Percentiles rank a stretch among this genome's conserved stretches.
Conservation (phyloP, 2,329 filamentous ascomycete species). For the Xylaria sp. region DNA sequence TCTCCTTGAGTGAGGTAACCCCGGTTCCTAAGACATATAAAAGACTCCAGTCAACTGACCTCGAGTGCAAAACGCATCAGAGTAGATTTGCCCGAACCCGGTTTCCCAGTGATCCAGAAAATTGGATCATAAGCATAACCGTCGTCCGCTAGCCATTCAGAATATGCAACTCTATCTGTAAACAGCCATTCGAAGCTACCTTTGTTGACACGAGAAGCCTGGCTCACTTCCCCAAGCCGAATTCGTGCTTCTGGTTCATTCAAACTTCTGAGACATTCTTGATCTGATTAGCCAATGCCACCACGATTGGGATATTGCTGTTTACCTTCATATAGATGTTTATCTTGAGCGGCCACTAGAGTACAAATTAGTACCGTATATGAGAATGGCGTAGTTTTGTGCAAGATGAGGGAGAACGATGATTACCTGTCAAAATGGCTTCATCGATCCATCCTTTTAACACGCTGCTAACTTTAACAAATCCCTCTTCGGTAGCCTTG, state of each 20-base stretch:
- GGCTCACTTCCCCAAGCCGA: neutral
- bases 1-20: neutral
- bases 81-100: slow-evolving; percentile 6
- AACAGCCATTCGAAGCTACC: slow-evolving; percentile 4
- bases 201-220: neutral
- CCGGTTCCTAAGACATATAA: neutral
- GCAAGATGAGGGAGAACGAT: neutral
- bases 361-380: neutral
- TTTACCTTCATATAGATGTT: neutral
- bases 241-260: neutral
- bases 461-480: neutral
- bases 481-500: neutral
- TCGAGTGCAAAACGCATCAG: slow-evolving; percentile 4
- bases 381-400: neutral
- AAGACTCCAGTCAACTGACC: neutral
- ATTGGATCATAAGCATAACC: slow-evolving; percentile 5
- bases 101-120: slow-evolving; percentile 6
- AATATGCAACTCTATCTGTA: neutral
- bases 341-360: neutral
- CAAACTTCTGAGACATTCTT: neutral
- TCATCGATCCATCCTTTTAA: slow-evolving; percentile 4
- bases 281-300: neutral
- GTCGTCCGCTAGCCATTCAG: neutral
- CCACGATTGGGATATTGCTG: neutral
- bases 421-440: neutral